Conservation (phyloP, 2,329 filamentous ascomycete genomes). For the Corinectria fuckeliana region DNA sequence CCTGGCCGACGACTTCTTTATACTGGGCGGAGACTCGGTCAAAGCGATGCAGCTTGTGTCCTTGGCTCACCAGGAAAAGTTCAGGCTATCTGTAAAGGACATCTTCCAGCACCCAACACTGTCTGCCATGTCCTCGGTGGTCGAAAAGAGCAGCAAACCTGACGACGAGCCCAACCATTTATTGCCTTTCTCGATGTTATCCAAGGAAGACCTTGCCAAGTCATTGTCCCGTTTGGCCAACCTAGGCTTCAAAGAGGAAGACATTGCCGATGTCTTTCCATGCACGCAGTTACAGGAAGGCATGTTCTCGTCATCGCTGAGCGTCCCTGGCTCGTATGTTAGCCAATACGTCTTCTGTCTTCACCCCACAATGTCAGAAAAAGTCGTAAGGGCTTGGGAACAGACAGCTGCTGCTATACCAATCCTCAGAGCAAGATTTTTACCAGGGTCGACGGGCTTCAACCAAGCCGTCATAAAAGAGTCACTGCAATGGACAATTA, state of each 20-base stretch:
- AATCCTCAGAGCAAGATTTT: not conserved
- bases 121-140: not conserved
- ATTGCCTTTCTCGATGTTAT: not conserved
- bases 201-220: not conserved
- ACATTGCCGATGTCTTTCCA: not conserved
- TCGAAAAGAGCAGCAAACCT: not conserved
- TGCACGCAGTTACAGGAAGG: not conserved
- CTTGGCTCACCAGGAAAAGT: not conserved
- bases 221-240: not conserved
- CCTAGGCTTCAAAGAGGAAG: not conserved
- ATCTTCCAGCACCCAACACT: not conserved
- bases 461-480: not conserved
- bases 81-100: not conserved
- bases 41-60: not conserved
- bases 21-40: not conserved
- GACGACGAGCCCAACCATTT: not conserved
- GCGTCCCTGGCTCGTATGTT: not conserved
- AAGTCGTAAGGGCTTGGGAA: not conserved
- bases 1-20: not conserved
- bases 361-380: not conserved
- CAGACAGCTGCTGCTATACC: not conserved
- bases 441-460: not conserved
- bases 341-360: not conserved
- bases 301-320: not conserved
- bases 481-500: not conserved